Evolutionary conservation across 2,329 filamentous ascomycete genomes (phyloP).

Genomic region (Penicillium sp.): DNA sequence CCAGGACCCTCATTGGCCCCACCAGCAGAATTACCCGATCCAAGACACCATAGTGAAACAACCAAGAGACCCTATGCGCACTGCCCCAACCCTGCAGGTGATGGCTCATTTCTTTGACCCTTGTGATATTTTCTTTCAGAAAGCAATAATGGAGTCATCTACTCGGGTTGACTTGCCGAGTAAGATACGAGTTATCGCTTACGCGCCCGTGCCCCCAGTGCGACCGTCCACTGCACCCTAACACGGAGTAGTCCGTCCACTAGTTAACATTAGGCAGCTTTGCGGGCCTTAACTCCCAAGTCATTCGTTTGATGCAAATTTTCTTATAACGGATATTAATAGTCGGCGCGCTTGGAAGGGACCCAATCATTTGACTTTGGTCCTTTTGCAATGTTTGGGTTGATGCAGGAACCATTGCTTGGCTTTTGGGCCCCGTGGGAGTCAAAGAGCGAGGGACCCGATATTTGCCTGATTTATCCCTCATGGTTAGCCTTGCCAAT

Average conservation of each 20-base stretch:
- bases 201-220: slow-evolving; percentile 6
- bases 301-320: neutral
- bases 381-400: neutral
- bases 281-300: neutral
- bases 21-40: slow-evolving; percentile 1
- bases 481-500: neutral
- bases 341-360: neutral
- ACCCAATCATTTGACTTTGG: neutral
- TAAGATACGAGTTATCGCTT: neutral
- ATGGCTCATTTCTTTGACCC: neutral
- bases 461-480: neutral
- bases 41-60: slow-evolving; percentile 1
- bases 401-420: slow-evolving; percentile 10
- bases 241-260: neutral
- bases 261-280: neutral
- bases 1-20: neutral
- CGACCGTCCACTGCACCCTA: slow-evolving; percentile 8
- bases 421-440: neutral
- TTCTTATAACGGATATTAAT: neutral
- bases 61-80: neutral
- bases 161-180: neutral
- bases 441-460: neutral
- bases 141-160: neutral
- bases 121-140: neutral
- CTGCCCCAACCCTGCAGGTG: neutral